Conservation (phyloP, 1,284 basidiomycete genomes). For the Pseudozyma sp. region DNA sequence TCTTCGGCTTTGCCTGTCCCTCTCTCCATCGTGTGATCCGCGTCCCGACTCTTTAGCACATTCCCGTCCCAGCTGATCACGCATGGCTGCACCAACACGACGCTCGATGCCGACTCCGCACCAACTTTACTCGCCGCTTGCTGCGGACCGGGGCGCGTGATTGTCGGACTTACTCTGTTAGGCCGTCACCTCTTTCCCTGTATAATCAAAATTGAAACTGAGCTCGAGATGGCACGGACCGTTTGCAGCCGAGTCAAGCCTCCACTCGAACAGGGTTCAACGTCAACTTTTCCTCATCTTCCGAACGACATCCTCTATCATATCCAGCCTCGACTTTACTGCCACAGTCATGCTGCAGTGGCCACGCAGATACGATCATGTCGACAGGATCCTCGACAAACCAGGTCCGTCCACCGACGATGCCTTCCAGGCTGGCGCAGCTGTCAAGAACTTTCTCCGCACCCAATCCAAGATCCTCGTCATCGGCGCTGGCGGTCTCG, state of each 20-base stretch:
- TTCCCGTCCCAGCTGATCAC: no score
- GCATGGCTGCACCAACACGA: no score
- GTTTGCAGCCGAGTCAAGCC: neutral
- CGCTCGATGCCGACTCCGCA: no score
- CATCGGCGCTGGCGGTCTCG: constrained; percentile 74
- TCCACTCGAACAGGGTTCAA: constrained; percentile 8
- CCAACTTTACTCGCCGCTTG: no score
- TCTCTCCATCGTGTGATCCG: neutral
- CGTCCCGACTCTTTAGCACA: no score
- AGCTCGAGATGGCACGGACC: neutral
- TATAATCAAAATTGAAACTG: neutral
- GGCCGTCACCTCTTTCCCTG: no score
- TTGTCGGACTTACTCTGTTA: no score
- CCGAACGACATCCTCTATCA: neutral
- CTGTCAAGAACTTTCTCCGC: constrained; percentile 87
- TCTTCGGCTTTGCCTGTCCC: no score
- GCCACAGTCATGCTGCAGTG: constrained; percentile 9
- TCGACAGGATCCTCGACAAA: constrained; percentile 78
- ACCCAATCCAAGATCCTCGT: constrained; percentile 90
- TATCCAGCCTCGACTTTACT: neutral
- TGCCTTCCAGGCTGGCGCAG: constrained; percentile 46
- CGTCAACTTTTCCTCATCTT: constrained; percentile 2
- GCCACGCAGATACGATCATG: constrained; percentile 43
- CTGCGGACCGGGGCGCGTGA: no score
- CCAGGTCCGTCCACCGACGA: constrained; percentile 73